Evolutionary conservation across 331 rosid genomes (phyloP).

Genomic region (Rhamnella rubrinervis): DNA sequence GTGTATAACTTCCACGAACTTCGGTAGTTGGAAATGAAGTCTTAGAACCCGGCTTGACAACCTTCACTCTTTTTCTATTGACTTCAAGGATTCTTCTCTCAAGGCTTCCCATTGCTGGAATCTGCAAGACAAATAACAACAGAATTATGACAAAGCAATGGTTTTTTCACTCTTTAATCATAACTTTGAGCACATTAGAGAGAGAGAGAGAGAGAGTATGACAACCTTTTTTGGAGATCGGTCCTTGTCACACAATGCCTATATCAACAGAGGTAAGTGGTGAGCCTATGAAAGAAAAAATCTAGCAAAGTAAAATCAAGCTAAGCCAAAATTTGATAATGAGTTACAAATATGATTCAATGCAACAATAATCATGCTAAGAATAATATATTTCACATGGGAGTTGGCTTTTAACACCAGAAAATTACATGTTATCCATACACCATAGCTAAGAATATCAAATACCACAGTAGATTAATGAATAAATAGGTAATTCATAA

Average conservation of each 20-base stretch:
- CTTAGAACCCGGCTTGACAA: slow-evolving; percentile 92
- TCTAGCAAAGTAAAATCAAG: neutral
- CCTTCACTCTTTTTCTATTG: slow-evolving; percentile 84
- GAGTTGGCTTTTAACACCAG: neutral
- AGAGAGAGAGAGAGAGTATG: slow-evolving; percentile 5
- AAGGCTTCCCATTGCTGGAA: slow-evolving; percentile 61
- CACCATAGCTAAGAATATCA: neutral
- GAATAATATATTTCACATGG: neutral
- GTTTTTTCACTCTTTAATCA: neutral
- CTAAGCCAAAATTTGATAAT: neutral
- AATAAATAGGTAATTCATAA: neutral
- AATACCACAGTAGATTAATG: neutral
- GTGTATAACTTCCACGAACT: slow-evolving; percentile 88
- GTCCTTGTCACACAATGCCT: slow-evolving; percentile 89
- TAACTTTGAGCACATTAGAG: neutral
- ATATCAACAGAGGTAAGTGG: slow-evolving; percentile 24
- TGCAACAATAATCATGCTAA: neutral
- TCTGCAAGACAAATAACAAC: slow-evolving; percentile 41
- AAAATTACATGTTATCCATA: too few relatives aligned
- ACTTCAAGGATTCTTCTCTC: slow-evolving; percentile 85
- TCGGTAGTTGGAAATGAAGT: slow-evolving; percentile 92
- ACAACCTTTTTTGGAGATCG: slow-evolving; percentile 72
- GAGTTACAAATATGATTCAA: neutral
- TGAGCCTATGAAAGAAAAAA: slow-evolving; percentile 19
- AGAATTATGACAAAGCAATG: slow-evolving; percentile 1